These are phyloP conservation scores for Cucumis hystrix DNA, from an alignment of 306 rosid genomes.

Conservation along the genomic window DNA sequence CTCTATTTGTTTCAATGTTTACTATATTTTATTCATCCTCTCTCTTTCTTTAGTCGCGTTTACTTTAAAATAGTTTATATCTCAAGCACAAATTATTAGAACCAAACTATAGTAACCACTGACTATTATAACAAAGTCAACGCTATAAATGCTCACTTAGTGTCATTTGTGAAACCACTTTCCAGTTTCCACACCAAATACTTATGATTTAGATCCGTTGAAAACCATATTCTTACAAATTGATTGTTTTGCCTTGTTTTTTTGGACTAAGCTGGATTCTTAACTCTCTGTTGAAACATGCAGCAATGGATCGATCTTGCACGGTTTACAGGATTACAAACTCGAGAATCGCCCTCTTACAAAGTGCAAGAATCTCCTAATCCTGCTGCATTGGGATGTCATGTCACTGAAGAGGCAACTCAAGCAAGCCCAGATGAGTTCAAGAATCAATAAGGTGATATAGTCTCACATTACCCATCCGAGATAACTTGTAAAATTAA, in stretches of 20 bases:
- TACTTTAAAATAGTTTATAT: too few relatives aligned
- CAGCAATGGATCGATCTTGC: conserved; percentile 99
- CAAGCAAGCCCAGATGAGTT: conserved; percentile 42
- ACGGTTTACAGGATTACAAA: conserved; percentile 66
- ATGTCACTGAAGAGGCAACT: conserved; percentile 40
- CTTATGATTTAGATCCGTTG: background rate
- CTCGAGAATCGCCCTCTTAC: conserved; percentile 27
- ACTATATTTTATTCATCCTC: too few relatives aligned
- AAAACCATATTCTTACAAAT: background rate
- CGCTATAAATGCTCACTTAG: too few relatives aligned
- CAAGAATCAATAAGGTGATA: conserved; percentile 38
- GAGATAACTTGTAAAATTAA: conserved; percentile 11
- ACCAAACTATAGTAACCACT: too few relatives aligned
- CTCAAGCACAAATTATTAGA: too few relatives aligned
- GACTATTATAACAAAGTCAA: too few relatives aligned
- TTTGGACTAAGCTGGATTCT: background rate
- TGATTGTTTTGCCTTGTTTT: background rate
- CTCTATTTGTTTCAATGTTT: too few relatives aligned
- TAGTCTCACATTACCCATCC: conserved; percentile 1
- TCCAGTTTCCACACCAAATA: too few relatives aligned
- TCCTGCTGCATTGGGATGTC: conserved; percentile 43
- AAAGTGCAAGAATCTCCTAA: conserved; percentile 36
- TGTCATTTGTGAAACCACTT: background rate
- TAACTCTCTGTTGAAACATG: conserved; percentile 16
- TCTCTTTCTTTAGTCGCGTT: too few relatives aligned